Evolutionary conservation across 495 filamentous ascomycete genomes (phyloP).

Genomic region (Hyaloscypha hepaticicola): DNA sequence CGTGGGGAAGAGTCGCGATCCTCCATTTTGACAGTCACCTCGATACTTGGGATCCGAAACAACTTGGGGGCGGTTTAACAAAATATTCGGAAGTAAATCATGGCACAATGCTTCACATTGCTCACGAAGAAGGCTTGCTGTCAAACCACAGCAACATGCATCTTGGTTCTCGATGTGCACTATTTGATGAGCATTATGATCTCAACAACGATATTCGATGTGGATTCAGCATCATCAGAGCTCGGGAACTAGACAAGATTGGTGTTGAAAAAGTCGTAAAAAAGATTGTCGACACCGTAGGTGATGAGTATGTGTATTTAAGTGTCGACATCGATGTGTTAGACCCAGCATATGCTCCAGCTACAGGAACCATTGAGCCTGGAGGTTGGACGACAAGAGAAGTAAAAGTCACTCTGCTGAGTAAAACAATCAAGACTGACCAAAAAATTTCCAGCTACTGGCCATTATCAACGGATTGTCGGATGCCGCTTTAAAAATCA

Average conservation of each 20-base stretch:
- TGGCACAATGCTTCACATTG: constrained; percentile 63
- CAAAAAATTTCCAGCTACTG: constrained; percentile 29
- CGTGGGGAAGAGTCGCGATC: constrained; percentile 54
- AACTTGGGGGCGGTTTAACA: constrained; percentile 28
- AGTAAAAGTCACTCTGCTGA: constrained; percentile 46
- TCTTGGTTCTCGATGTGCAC: constrained; percentile 77
- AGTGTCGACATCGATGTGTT: constrained; percentile 88
- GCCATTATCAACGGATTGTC: constrained; percentile 45
- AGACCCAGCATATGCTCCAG: constrained; percentile 65
- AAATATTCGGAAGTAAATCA: constrained; percentile 70
- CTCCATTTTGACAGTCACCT: constrained; percentile 67
- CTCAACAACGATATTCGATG: constrained; percentile 82
- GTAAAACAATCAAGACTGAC: constrained; percentile 1
- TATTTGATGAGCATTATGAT: constrained; percentile 64
- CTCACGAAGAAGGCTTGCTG: constrained; percentile 61
- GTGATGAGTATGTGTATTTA: constrained; percentile 74
- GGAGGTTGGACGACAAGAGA: constrained; percentile 87
- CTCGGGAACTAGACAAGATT: constrained; percentile 75
- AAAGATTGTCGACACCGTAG: constrained; percentile 72
- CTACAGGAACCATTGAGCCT: constrained; percentile 83
- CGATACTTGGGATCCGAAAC: constrained; percentile 49
- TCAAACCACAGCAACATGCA: constrained; percentile 83
- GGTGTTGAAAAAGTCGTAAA: constrained; percentile 71
- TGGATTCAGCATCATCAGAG: constrained; percentile 79
- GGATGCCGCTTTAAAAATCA: constrained; percentile 65